These are phyloP conservation scores for Coffea canephora DNA, from an alignment of 257 asterid species.

Conservation along the genomic window DNA sequence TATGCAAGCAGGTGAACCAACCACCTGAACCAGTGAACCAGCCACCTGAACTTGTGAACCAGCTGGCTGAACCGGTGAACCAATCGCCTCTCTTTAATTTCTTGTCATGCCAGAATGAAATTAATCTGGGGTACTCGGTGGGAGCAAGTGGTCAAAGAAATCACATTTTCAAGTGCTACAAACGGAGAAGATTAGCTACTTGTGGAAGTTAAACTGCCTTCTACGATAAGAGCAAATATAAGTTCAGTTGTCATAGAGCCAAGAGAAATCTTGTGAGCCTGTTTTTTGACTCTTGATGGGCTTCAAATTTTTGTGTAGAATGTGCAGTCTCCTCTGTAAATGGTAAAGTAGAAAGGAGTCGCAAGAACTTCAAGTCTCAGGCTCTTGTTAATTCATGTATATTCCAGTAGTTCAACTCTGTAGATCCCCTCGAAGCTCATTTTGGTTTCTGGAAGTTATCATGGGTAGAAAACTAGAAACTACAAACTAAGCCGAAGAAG, in stretches of 20 bases:
- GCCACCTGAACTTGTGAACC: not conserved
- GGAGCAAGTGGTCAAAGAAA: conserved; percentile 2
- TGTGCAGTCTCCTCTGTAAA: conserved; percentile 5
- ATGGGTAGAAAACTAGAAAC: not conserved
- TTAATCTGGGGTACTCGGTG: not conserved
- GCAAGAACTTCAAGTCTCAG: not conserved
- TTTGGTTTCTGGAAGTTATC: not conserved
- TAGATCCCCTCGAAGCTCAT: not conserved
- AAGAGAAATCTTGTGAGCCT: not conserved
- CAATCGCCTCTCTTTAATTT: not conserved
- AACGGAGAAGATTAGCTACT: conserved; percentile 16
- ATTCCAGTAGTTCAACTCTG: not conserved
- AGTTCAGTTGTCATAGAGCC: not conserved
- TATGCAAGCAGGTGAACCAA: conserved; percentile 1
- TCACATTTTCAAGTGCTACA: conserved; percentile 22
- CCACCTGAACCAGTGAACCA: not conserved
- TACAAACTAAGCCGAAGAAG: not conserved
- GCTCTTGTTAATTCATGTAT: conserved; percentile 6
- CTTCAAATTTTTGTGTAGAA: not conserved
- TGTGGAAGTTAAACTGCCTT: conserved; percentile 13
- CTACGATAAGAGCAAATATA: not conserved
- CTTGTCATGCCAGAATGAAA: conserved; percentile 12
- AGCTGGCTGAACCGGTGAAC: not conserved
- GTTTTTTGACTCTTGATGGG: not conserved
- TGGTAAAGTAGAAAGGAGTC: not conserved